phyloP scores from a whole-genome alignment of 805 yeast species.

The Suhomyces vadensis region DNA sequence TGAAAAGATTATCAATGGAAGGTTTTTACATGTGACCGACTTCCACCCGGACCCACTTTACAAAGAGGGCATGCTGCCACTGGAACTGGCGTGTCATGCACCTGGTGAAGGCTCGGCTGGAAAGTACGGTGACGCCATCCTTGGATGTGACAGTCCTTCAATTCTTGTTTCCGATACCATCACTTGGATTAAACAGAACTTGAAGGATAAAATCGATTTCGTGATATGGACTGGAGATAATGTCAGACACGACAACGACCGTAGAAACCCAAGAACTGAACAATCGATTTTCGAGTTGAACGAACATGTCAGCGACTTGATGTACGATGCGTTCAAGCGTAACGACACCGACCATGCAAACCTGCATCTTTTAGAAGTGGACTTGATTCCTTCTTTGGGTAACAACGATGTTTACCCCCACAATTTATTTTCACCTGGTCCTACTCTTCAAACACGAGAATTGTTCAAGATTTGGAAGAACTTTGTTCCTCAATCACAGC shows the following conservation, averaged over 20 bases:
- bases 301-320: slow-evolving; percentile 50
- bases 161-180: slow-evolving; percentile 61
- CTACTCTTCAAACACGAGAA: slow-evolving; percentile 84
- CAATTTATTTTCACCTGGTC: slow-evolving; percentile 81
- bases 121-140: slow-evolving; percentile 69
- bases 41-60: slow-evolving; percentile 81
- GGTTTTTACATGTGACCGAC: slow-evolving; percentile 85
- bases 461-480: slow-evolving; percentile 70
- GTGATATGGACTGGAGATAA: slow-evolving; percentile 92
- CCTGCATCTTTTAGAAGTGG: slow-evolving; percentile 46
- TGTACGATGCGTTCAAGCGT: slow-evolving; percentile 55
- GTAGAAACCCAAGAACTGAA: slow-evolving; percentile 73
- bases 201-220: slow-evolving; percentile 78
- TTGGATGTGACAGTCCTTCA: slow-evolving; percentile 79
- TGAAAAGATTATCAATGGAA: slow-evolving; percentile 54
- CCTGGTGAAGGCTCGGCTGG: slow-evolving; percentile 54
- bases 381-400: slow-evolving; percentile 72
- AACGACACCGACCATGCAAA: slow-evolving; percentile 31
- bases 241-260: slow-evolving; percentile 80
- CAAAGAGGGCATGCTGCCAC: slow-evolving; percentile 47
- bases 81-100: slow-evolving; percentile 57
- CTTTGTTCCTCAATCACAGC: slow-evolving; percentile 75
- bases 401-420: slow-evolving; percentile 91
- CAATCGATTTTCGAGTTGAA: slow-evolving; percentile 69
- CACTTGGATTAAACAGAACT: slow-evolving; percentile 61